A percentile compares a stretch with the other conserved stretches of the same genome.
These are phyloP conservation scores for Musa balbisiana DNA, from an alignment of 202 grass and related monocot species.

Conservation along the genomic window DNA sequence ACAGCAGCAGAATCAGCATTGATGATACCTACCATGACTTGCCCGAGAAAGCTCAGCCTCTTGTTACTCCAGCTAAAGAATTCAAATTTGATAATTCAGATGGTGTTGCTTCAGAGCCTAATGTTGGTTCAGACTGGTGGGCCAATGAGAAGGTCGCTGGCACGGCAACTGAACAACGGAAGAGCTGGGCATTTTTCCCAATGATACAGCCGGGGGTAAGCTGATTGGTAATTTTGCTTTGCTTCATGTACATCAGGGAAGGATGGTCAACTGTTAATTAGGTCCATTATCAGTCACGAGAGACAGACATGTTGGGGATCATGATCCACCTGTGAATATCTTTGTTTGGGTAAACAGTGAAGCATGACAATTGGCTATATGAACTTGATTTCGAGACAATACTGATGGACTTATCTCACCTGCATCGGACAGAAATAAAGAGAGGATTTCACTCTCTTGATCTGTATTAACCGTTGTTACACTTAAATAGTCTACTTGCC, in stretches of 20 bases:
- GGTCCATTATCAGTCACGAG: background rate
- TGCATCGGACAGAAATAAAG: background rate
- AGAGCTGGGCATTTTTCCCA: constrained; percentile 83
- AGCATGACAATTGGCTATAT: background rate
- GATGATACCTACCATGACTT: constrained; percentile 77
- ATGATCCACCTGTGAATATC: constrained; percentile 4
- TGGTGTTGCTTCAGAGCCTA: constrained; percentile 33
- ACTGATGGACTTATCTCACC: background rate
- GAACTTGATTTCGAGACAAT: background rate
- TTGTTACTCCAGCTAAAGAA: constrained; percentile 63
- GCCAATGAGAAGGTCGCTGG: constrained; percentile 60
- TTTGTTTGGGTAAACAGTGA: background rate
- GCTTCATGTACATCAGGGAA: background rate
- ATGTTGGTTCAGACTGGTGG: constrained; percentile 66
- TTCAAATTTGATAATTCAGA: constrained; percentile 71
- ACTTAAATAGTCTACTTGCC: background rate
- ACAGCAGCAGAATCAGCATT: constrained; percentile 31
- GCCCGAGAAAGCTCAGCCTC: constrained; percentile 68
- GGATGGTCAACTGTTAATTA: background rate
- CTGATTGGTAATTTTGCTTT: constrained; percentile 1
- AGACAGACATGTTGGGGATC: background rate
- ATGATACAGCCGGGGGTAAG: constrained; percentile 43
- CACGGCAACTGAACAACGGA: constrained; percentile 38
- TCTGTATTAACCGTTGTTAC: background rate
- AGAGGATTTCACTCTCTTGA: background rate